These are phyloP conservation scores for Dactylellina drechsleri DNA, from an alignment of 2,329 filamentous ascomycete genomes.

Conservation along the genomic window DNA sequence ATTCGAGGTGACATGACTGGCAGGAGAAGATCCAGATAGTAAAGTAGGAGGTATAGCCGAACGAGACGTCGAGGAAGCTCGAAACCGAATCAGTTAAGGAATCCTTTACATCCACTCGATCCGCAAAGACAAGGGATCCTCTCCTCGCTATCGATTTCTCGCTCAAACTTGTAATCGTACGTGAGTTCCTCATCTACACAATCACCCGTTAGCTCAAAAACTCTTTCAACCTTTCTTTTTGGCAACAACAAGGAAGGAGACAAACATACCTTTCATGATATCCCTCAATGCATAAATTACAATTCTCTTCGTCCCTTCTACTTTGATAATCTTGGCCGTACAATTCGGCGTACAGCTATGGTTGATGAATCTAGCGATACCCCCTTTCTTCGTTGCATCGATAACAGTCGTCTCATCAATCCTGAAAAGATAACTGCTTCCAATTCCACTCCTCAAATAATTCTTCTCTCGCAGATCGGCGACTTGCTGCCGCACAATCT, in stretches of 20 bases:
- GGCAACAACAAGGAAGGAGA: too few species aligned
- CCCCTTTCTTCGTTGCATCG: slow-evolving; percentile 97
- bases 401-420: slow-evolving; percentile 98
- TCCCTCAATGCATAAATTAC: slow-evolving; percentile 98
- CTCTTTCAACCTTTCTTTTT: background rate
- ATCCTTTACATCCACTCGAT: slow-evolving; percentile 95
- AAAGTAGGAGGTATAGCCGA: background rate
- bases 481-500: slow-evolving; percentile 95
- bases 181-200: slow-evolving; percentile 92
- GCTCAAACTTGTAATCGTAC: slow-evolving; percentile 99
- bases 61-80: background rate
- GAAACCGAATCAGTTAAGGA: slow-evolving; percentile 77
- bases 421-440: slow-evolving; percentile 95
- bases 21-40: background rate
- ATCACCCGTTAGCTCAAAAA: slow-evolving; percentile 56
- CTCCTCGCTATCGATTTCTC: slow-evolving; percentile 92
- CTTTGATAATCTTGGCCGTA: slow-evolving; percentile 98
- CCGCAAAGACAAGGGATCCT: slow-evolving; percentile 97
- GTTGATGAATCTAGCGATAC: slow-evolving; percentile 98
- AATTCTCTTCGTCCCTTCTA: slow-evolving; percentile 96
- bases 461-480: slow-evolving; percentile 93
- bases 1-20: background rate
- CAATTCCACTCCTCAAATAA: slow-evolving; percentile 95
- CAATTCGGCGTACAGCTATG: slow-evolving; percentile 98
- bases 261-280: slow-evolving; percentile 85